Base-by-base conservation (phyloP, 257 asterid genomes). In the Scutellaria minor region DNA sequence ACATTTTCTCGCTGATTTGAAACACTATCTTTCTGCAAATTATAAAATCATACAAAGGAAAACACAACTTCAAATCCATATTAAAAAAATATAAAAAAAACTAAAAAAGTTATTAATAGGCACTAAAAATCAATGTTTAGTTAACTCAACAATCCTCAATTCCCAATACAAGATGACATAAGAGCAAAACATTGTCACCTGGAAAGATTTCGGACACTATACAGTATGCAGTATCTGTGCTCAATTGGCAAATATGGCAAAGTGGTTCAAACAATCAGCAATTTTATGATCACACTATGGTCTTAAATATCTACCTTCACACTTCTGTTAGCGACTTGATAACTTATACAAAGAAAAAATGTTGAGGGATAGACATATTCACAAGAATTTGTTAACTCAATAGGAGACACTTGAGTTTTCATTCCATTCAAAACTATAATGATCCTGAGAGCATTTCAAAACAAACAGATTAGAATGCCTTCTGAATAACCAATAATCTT, bases 1-100 rank as follows among this genome's bases (percentile, higher is more conserved):
- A 87, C 85, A 78, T 94, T 93, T 73, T 94, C 99, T 63, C 99
- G 89, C 82, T 94, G 99, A 84, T 91, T 94, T 44, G 98, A 87
- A 77, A 91, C 95, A 66, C 81, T 94, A 75, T 80, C 99, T 81
- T 87, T 87, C 99, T 94, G 93, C 84, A 75, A 80, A 79, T 31
- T 31, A 79, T 18, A 63, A 76, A 66, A 50, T 68, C 41, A 79
- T 5, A 37, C 24, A 6, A 50, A 48, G 24, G 9, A 63, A 76
- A 42, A 40, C 52, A 62, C 53, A 72, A 40, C 54, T 56, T 65
- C 39, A 68, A 61, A 27, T 46, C 13, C 78, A 66, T 22, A 66
- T 48, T 3, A 61, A 65, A 53, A 46, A 31, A 47, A 48, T 10
- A 44, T 63, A 63, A 42, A 57, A 57, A 18, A 31, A 53, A 63